phyloP scores from a whole-genome alignment of 345 rosid species.

The Psidium friedrichsthalianum region DNA sequence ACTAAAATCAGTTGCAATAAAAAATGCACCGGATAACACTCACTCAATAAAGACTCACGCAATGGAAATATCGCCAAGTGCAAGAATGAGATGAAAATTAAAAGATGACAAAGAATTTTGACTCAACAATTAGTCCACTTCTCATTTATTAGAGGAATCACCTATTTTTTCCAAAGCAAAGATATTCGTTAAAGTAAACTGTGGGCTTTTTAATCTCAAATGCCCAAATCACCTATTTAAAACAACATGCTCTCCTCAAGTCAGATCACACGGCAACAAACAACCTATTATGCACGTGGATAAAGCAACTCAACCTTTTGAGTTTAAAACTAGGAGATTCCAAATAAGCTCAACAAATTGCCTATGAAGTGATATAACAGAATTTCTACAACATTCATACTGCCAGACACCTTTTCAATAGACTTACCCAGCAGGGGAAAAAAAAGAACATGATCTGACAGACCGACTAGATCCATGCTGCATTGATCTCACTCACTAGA shows the following conservation, averaged over 20 bases:
- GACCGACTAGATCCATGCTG: neutral
- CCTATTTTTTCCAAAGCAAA: neutral
- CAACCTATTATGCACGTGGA: neutral
- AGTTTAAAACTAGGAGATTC: neutral
- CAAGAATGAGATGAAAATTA: neutral
- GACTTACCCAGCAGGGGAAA: neutral
- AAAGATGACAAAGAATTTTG: neutral
- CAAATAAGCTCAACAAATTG: neutral
- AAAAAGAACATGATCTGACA: neutral
- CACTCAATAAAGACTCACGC: neutral
- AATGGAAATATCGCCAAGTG: neutral
- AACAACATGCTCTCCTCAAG: neutral
- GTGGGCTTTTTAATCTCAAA: neutral
- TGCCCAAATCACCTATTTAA: neutral
- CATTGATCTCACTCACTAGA: neutral
- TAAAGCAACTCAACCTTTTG: neutral
- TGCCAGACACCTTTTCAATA: neutral
- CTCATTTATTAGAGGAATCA: neutral
- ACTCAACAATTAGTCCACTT: neutral
- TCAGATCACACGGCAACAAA: neutral
- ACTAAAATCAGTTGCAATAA: neutral
- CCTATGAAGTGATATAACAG: neutral
- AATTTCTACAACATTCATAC: neutral
- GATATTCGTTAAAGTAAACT: neutral
- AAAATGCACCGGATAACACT: neutral